Base-by-base conservation (phyloP, 768 basidiomycete species). In the Tulasnella sp. region DNA sequence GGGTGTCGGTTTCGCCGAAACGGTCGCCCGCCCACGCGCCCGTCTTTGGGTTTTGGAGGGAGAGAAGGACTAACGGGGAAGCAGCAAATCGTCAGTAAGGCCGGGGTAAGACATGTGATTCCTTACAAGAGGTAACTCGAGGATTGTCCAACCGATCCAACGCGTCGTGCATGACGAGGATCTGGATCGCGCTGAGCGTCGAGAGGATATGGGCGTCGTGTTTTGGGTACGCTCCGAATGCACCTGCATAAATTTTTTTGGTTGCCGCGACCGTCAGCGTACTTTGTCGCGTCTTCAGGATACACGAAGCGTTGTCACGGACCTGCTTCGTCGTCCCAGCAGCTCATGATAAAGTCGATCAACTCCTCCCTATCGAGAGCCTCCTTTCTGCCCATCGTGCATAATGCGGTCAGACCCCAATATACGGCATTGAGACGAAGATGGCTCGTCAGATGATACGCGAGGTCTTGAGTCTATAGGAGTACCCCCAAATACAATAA, bases 361-460 rank as follows among this genome's bases (percentile, higher is more conserved):
- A 94, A 94, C 81, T 95, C 95, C 36, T 95, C 91, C 56, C 92
- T 86, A 82, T 93, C 89, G 75, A 99, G 87, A 0, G 95, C 95
- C 74, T 96, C 93, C 77, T 90, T 87, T 71, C 89, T 52, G 24
- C 89, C 90, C 92, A 99, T 93, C 71, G 96, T 87, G 48, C 89
- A 93, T 3, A 97, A 86, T 0, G 98, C 96, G 0, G 93, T 95
- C 56, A 96, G 87, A 10, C 96, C 98, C 98, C 98, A 99, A 85
- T 98, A 99, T 10, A 99, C 88, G 2, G 96, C 97, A 85, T 98
- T 99, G 85, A 99, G 88, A 9, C 97, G 93, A 9, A 99, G 89
- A 85, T 99, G 98, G 18, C 96, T 88, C 0, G 97, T 97, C 27
- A 97, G 88, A 84, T 97, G 95, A 86, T 97, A 97, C 1, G 89